A percentile compares a stretch with the other conserved stretches of the same genome.
Conservation (phyloP, 371 early-diverging fungal genomes). For the Mucor racemosus region DNA sequence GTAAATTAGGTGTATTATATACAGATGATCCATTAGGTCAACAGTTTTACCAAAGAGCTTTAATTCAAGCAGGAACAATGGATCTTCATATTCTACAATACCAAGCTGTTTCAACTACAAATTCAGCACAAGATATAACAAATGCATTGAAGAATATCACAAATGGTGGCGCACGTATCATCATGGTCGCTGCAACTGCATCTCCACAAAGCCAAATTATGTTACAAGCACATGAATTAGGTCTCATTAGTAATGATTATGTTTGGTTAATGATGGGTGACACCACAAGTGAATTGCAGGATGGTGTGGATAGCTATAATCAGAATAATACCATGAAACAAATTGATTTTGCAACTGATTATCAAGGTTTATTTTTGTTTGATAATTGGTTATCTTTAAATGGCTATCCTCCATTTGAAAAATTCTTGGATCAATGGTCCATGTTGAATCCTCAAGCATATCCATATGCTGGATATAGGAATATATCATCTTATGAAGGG, state of each 20-base stretch:
- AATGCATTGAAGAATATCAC: constrained; percentile 37
- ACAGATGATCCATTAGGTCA: constrained; percentile 55
- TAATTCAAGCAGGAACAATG: constrained; percentile 40
- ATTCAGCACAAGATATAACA: constrained; percentile 22
- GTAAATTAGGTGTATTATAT: constrained; percentile 51
- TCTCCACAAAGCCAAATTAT: constrained; percentile 33
- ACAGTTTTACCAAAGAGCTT: constrained; percentile 51
- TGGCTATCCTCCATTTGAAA: constrained; percentile 61
- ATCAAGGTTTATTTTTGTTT: constrained; percentile 61
- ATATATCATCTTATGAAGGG: constrained; percentile 65
- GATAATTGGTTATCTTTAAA: constrained; percentile 56
- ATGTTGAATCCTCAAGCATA: constrained; percentile 50
- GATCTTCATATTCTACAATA: constrained; percentile 42
- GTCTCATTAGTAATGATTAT: constrained; percentile 43
- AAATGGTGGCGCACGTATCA: constrained; percentile 45
- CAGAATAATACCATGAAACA: constrained; percentile 19
- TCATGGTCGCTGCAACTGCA: constrained; percentile 46
- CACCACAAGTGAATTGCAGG: constrained; percentile 34
- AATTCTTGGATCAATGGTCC: constrained; percentile 58
- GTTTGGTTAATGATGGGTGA: constrained; percentile 63
- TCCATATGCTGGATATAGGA: constrained; percentile 60
- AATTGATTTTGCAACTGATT: constrained; percentile 37
- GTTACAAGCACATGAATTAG: constrained; percentile 42
- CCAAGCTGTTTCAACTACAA: constrained; percentile 35
- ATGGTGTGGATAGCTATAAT: constrained; percentile 32